phyloP scores from a whole-genome alignment of 2,329 filamentous ascomycete species.

The Aureobasidium sp. region DNA sequence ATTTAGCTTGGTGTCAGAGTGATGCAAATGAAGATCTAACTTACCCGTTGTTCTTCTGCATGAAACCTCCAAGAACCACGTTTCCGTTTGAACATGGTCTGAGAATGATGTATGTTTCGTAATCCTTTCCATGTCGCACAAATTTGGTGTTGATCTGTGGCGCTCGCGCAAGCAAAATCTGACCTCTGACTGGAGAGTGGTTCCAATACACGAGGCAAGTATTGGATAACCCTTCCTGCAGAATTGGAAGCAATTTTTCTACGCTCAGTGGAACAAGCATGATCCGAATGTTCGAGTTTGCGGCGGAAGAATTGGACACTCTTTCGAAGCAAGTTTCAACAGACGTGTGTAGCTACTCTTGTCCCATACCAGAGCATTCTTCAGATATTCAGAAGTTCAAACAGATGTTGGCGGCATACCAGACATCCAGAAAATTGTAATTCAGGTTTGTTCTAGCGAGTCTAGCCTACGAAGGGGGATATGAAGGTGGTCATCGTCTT shows the following conservation, averaged over 20 bases:
- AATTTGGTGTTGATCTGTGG: neutral
- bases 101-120: neutral
- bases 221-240: neutral
- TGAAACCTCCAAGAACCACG: neutral
- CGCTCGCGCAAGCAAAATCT: neutral
- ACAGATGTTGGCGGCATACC: no score
- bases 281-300: neutral
- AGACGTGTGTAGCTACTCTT: neutral
- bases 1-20: neutral
- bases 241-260: neutral
- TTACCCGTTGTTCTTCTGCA: neutral
- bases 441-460: no score
- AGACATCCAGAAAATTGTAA: no score
- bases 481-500: no score
- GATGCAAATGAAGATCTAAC: fast-evolving
- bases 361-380: neutral
- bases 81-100: neutral
- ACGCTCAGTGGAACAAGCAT: neutral
- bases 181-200: neutral
- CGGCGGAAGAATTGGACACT: neutral
- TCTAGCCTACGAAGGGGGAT: no score
- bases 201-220: neutral
- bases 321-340: neutral
- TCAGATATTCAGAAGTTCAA: neutral
- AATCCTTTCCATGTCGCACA: neutral